Percentiles rank a stretch among this genome's conserved stretches.
These are phyloP conservation scores for Solanum acaule DNA, from an alignment of 257 asterid species.

Conservation along the genomic window DNA sequence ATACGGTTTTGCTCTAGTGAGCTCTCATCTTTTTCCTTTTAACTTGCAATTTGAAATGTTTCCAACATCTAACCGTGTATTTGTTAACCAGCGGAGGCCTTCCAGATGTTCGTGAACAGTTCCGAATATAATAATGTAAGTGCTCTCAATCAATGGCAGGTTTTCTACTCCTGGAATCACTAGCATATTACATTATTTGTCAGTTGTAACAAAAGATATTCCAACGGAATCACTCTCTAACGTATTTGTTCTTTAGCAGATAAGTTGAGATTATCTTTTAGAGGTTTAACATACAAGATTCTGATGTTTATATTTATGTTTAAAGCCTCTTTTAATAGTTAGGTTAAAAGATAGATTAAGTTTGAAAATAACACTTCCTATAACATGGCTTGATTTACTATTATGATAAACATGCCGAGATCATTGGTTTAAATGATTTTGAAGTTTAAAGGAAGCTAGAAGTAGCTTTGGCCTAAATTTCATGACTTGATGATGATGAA, in stretches of 20 bases:
- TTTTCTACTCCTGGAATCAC: background rate
- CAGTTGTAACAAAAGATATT: background rate
- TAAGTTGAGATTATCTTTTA: background rate
- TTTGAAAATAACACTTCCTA: background rate
- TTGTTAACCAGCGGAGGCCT: constrained; percentile 48
- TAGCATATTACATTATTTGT: background rate
- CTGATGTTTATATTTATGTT: background rate
- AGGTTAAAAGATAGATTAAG: background rate
- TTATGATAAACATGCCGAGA: background rate
- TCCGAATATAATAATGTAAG: constrained; percentile 58
- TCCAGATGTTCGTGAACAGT: constrained; percentile 54
- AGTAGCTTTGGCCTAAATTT: background rate
- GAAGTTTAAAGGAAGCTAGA: background rate
- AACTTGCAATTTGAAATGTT: background rate
- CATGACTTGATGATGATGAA: background rate
- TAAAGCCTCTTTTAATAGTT: background rate
- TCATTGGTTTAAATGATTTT: background rate
- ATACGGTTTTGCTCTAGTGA: constrained; percentile 68
- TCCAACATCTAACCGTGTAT: constrained; percentile 6
- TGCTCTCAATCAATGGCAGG: background rate
- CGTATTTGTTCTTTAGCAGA: background rate
- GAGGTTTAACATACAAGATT: background rate
- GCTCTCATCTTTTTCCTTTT: constrained; percentile 13
- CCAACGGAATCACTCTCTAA: background rate
- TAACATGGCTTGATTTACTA: background rate